These are phyloP conservation scores for Pestalotiopsis sp. DNA, from an alignment of 2,329 filamentous ascomycete species.

Conservation along the genomic window DNA sequence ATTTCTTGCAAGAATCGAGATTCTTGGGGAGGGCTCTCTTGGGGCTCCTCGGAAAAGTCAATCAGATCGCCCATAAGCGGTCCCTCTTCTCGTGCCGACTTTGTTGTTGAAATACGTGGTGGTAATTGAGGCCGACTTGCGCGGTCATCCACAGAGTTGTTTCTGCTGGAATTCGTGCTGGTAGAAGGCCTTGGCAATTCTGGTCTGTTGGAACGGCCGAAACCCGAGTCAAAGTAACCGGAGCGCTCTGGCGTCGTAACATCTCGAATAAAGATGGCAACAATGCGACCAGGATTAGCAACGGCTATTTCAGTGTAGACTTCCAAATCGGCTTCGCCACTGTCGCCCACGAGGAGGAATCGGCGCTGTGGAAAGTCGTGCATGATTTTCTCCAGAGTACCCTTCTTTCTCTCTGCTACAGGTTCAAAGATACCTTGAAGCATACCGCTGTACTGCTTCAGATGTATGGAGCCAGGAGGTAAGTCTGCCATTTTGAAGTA, in stretches of 20 bases:
- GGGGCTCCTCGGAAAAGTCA: slow-evolving; percentile 58
- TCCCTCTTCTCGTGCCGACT: slow-evolving; percentile 28
- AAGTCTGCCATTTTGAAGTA: slow-evolving; percentile 82
- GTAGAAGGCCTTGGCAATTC: slow-evolving; percentile 25
- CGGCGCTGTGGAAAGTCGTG: slow-evolving; percentile 85
- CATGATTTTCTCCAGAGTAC: slow-evolving; percentile 81
- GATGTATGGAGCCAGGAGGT: slow-evolving; percentile 85
- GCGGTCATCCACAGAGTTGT: slow-evolving; percentile 20
- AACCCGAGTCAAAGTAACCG: slow-evolving; percentile 75
- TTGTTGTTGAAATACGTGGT: slow-evolving; percentile 26
- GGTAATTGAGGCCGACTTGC: slow-evolving; percentile 33
- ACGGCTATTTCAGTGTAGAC: slow-evolving; percentile 94
- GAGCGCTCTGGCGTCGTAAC: slow-evolving; percentile 78
- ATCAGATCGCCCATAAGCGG: slow-evolving; percentile 61
- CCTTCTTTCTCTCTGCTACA: slow-evolving; percentile 91
- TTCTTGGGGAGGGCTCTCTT: slow-evolving; percentile 36
- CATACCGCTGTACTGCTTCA: slow-evolving; percentile 97
- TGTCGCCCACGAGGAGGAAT: slow-evolving; percentile 93
- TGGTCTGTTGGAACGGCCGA: slow-evolving; percentile 27
- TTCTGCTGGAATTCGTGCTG: slow-evolving; percentile 18
- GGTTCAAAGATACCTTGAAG: slow-evolving; percentile 97
- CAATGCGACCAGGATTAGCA: slow-evolving; percentile 78
- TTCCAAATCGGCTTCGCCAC: slow-evolving; percentile 94
- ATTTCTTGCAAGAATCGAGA: slow-evolving; percentile 32
- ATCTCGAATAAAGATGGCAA: slow-evolving; percentile 92